Conservation (phyloP, 352 stramenopile species). For the Stramenopiles sp. region DNA sequence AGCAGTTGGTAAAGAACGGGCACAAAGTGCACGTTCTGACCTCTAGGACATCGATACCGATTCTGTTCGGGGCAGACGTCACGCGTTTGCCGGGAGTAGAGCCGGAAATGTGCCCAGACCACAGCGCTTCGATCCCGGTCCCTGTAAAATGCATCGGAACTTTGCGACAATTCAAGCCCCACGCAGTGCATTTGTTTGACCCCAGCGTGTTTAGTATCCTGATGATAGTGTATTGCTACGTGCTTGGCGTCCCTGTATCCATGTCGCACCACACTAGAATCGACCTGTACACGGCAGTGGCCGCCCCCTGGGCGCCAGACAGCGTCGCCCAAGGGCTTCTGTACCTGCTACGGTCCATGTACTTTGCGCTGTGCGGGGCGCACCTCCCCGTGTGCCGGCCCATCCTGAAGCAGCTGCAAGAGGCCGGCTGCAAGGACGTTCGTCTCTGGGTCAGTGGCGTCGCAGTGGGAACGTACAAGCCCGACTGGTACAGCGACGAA, state of each 20-base stretch:
- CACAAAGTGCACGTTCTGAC: neutral
- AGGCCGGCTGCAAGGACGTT: neutral
- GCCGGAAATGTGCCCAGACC: neutral
- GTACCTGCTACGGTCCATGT: neutral
- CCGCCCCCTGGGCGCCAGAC: neutral
- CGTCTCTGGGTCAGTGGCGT: neutral
- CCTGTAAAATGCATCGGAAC: neutral
- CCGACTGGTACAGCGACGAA: neutral
- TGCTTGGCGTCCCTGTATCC: neutral
- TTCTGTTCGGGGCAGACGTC: neutral
- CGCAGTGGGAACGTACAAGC: neutral
- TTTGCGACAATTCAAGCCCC: neutral
- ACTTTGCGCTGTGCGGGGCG: neutral
- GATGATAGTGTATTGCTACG: neutral
- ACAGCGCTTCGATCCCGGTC: neutral
- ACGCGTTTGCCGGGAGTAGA: neutral
- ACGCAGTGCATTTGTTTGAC: neutral
- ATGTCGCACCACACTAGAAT: constrained; percentile 2
- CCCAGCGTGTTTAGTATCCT: neutral
- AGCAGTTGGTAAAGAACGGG: neutral
- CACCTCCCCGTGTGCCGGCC: neutral
- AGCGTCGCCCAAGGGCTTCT: neutral
- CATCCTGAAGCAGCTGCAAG: neutral
- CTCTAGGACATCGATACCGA: neutral
- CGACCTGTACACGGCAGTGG: neutral